Base-by-base conservation (phyloP, 305 asterid species). In the Andrographis paniculata region DNA sequence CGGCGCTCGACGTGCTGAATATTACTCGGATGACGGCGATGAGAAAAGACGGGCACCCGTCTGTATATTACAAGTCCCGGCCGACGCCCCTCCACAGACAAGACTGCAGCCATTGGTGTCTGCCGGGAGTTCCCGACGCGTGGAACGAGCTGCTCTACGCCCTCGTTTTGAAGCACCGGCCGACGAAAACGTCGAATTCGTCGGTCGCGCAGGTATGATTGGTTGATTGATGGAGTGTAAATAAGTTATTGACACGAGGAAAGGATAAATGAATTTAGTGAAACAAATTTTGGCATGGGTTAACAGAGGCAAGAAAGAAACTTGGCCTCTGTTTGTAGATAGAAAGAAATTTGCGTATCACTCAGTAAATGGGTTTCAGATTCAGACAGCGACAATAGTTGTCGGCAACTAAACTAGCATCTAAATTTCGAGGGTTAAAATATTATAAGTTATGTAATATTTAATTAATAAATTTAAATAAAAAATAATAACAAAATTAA, bases 51-150 rank as follows among this genome's bases (percentile, higher is more conserved):
- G 97, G 94, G 38, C 97, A 84, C 53, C 75, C 93, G 8, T 88
- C 97, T n/a, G 11, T 84, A 51, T 84, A 84, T 52, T 88, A 88
- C 73, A 61, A 79, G 74, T 78, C 28, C 39, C 38, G 1, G n/a
- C 88, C 72, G 12, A 84, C 83, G 0, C 68, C 94, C 35, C 36
- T 67, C 43, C 78, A 68, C 48, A 61, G 83, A 67, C 97, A 88
- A 61, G 97, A 88, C 60, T 88, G 97, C 75, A 88, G 97, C 71
- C 97, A 88, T 48, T 87, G 97, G 97, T 88, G 95, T 44, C 64
- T 88, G 21, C 97, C 97, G 0, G 97, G 97, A 8, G 80, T 88
- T 5, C 97, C 95, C 1, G 97, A 87, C 52, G 47, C 94, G 33
- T 87, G 97, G 97, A 87, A 87, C 42, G 95, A 87, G 64, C 68